Evolutionary conservation across 257 asterid species (phyloP).

Genomic region (Nicotiana paniculata): DNA sequence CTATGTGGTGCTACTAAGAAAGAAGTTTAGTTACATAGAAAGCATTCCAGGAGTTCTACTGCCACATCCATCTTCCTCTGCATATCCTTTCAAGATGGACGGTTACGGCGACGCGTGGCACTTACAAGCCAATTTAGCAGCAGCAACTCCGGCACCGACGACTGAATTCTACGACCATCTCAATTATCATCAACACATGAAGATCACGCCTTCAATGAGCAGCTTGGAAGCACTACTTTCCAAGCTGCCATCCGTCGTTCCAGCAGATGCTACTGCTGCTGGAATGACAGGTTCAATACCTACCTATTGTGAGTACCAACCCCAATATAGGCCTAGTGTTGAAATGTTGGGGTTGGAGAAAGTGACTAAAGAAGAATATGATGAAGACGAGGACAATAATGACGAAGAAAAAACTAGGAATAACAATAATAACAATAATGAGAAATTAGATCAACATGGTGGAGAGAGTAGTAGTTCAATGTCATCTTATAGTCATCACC

Average conservation of each 20-base stretch:
- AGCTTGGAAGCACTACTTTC: constrained; percentile 97
- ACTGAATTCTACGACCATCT: constrained; percentile 37
- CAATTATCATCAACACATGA: constrained; percentile 34
- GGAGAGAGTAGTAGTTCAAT: constrained; percentile 41
- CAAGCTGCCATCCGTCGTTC: constrained; percentile 76
- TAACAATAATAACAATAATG: background rate
- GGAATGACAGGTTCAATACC: constrained; percentile 24
- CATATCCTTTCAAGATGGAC: constrained; percentile 51
- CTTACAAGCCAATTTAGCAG: constrained; percentile 16
- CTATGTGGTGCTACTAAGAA: constrained; percentile 81
- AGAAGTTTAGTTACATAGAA: constrained; percentile 82
- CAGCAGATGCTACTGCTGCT: constrained; percentile 12
- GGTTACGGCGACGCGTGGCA: constrained; percentile 54
- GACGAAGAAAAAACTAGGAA: background rate
- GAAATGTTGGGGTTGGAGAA: constrained; percentile 40
- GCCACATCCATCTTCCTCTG: constrained; percentile 89
- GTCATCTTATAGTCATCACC: constrained; percentile 31
- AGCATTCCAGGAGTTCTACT: constrained; percentile 93
- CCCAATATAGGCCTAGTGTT: constrained; percentile 31
- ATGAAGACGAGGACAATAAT: constrained; percentile 28
- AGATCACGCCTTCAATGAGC: constrained; percentile 86
- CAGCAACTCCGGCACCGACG: constrained; percentile 12
- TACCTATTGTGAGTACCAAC: constrained; percentile 25
- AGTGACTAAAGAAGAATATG: constrained; percentile 51
- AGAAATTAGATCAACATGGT: constrained; percentile 11